Conservation (phyloP, 179 eudicot genomes). For the Silene vulgaris region DNA sequence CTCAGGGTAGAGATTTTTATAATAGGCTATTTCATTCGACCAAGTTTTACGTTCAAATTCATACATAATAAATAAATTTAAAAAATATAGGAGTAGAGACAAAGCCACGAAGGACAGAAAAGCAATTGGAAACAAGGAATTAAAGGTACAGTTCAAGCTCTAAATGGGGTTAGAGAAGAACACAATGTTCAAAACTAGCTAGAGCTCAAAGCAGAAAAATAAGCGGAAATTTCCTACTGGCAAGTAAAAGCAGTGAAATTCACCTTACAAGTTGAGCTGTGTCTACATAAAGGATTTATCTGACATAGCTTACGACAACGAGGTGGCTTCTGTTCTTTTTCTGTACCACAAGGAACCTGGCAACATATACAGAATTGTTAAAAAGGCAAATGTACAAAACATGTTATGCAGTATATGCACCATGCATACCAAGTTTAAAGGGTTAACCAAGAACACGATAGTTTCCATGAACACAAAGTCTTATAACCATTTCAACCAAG, state of each 20-base stretch:
- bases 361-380: slow-evolving; percentile 3
- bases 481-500: slow-evolving; percentile 6
- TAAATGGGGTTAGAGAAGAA: neutral
- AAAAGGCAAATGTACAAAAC: neutral
- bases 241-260: slow-evolving; percentile 5
- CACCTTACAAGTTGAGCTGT: slow-evolving; percentile 65
- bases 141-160: neutral
- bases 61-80: too few species aligned
- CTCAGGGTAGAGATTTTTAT: too few species aligned
- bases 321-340: slow-evolving; percentile 86
- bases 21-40: too few species aligned
- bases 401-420: neutral
- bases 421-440: slow-evolving; percentile 3
- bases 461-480: neutral
- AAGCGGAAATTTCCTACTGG: neutral
- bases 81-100: too few species aligned
- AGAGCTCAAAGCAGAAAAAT: slow-evolving; percentile 10
- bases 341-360: slow-evolving; percentile 99
- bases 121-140: neutral
- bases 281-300: slow-evolving; percentile 73
- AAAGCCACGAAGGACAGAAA: too few species aligned
- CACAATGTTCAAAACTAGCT: neutral
- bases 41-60: too few species aligned
- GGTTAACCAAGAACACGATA: neutral
- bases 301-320: slow-evolving; percentile 74